These are phyloP conservation scores for Mercurialis annua DNA, from an alignment of 345 rosid genomes.

Conservation along the genomic window DNA sequence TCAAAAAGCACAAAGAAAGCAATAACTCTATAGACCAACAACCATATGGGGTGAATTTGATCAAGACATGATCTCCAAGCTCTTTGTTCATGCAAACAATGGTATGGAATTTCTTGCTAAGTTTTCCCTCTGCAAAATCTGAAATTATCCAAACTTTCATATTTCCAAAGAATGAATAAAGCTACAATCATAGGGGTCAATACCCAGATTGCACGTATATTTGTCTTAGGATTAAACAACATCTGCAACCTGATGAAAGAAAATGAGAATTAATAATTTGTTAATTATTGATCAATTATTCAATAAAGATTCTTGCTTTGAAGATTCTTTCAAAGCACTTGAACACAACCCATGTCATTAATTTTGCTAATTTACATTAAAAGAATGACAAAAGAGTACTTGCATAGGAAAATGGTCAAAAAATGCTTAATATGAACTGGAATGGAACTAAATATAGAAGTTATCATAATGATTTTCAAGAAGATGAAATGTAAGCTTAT, in stretches of 20 bases:
- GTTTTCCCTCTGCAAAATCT: slow-evolving; percentile 25
- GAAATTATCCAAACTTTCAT: slow-evolving; percentile 33
- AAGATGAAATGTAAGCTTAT: no score
- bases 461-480: neutral
- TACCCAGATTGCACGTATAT: slow-evolving; percentile 56
- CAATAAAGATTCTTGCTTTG: neutral
- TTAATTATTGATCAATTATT: neutral
- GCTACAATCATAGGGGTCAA: slow-evolving; percentile 38
- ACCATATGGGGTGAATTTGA: slow-evolving; percentile 58
- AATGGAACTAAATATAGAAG: neutral
- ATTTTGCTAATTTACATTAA: neutral
- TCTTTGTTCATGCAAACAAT: slow-evolving; percentile 33
- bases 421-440: neutral
- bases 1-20: slow-evolving; percentile 53
- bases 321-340: neutral
- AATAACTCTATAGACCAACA: slow-evolving; percentile 46
- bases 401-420: neutral
- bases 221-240: slow-evolving; percentile 23
- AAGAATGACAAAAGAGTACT: neutral
- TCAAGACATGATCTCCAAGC: slow-evolving; percentile 60
- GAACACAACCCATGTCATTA: neutral
- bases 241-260: slow-evolving; percentile 34
- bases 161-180: slow-evolving; percentile 42
- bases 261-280: slow-evolving; percentile 4
- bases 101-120: slow-evolving; percentile 15